Evolutionary conservation across 345 rosid genomes (phyloP).

Genomic region (Conringia planisiliqua): DNA sequence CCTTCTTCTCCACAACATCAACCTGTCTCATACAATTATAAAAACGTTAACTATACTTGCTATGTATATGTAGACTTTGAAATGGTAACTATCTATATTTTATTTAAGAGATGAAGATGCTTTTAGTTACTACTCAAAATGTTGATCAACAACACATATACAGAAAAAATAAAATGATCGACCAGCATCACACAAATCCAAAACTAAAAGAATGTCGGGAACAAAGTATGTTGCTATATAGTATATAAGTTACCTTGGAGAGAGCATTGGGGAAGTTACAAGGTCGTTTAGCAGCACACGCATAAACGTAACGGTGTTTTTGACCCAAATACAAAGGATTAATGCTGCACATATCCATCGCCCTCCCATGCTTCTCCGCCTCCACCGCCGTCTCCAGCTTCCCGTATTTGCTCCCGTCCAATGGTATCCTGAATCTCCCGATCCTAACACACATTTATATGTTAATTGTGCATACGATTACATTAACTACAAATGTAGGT

Average conservation of each 20-base stretch:
- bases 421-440: constrained; percentile 83
- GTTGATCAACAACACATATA: neutral
- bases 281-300: constrained; percentile 92
- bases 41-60: neutral
- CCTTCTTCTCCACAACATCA: constrained; percentile 66
- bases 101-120: neutral
- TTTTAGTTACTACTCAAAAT: neutral
- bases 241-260: constrained; percentile 54
- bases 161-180: neutral
- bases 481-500: neutral
- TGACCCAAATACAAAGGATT: constrained; percentile 70
- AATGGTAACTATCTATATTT: neutral
- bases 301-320: constrained; percentile 79
- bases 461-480: neutral
- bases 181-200: neutral
- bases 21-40: constrained; percentile 43
- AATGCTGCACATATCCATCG: constrained; percentile 96
- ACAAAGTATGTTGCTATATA: neutral
- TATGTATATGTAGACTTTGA: neutral
- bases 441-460: constrained; percentile 44
- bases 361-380: constrained; percentile 89
- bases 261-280: constrained; percentile 96
- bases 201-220: neutral
- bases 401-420: constrained; percentile 81
- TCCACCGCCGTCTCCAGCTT: constrained; percentile 73